These are phyloP conservation scores for Tricholomella constricta DNA, from an alignment of 768 basidiomycete species.

Conservation along the genomic window DNA sequence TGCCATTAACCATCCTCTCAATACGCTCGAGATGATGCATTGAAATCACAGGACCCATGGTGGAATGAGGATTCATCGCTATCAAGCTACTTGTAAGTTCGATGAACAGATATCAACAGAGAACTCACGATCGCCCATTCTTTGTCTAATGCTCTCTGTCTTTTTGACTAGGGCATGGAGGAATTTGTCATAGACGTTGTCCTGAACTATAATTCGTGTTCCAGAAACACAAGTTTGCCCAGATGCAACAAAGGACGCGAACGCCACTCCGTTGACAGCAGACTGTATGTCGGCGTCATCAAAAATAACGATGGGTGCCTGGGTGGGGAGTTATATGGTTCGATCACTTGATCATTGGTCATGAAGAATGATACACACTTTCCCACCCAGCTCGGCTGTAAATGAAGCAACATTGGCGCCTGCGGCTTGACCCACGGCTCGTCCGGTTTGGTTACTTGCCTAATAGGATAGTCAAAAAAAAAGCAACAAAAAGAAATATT, in stretches of 20 bases:
- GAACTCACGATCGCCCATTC: conserved; percentile 78
- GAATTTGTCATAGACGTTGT: conserved; percentile 68
- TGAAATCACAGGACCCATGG: conserved; percentile 85
- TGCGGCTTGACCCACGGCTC: conserved; percentile 70
- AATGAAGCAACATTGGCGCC: conserved; percentile 73
- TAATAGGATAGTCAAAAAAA: conserved; percentile 25
- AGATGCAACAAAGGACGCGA: conserved; percentile 83
- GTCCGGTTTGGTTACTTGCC: conserved; percentile 81
- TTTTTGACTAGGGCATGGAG: conserved; percentile 64
- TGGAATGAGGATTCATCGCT: conserved; percentile 71
- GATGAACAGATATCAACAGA: not conserved
- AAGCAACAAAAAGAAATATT: not conserved
- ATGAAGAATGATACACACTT: conserved; percentile 44
- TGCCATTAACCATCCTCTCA: conserved; percentile 51
- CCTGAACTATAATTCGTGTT: conserved; percentile 78
- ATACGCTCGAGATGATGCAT: conserved; percentile 64
- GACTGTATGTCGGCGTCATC: conserved; percentile 71
- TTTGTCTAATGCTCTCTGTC: conserved; percentile 54
- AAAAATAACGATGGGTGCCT: conserved; percentile 84
- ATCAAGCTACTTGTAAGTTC: conserved; percentile 1
- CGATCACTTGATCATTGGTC: too few relatives aligned
- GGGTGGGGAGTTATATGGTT: not conserved
- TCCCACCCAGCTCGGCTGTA: conserved; percentile 87
- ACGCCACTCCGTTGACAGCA: conserved; percentile 84
- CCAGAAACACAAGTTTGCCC: conserved; percentile 93